A percentile compares a stretch with the other conserved stretches of the same genome.
Conservation (phyloP, 495 filamentous ascomycete genomes). For the Aspergillus kassunensis region DNA sequence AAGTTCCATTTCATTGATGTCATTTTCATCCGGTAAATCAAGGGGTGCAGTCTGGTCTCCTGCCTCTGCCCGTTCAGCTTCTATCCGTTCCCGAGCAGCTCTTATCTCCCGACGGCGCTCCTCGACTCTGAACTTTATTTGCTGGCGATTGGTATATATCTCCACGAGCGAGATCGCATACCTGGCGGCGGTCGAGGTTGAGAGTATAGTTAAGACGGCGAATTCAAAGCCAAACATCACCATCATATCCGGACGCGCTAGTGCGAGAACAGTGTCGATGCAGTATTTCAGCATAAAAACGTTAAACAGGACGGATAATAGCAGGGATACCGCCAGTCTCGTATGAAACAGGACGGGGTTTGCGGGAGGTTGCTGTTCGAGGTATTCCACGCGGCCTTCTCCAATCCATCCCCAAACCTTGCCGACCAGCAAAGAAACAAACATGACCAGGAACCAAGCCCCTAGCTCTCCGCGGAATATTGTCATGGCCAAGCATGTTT, state of each 20-base stretch:
- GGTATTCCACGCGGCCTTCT: slow-evolving; percentile 85
- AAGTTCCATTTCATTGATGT: slow-evolving; percentile 87
- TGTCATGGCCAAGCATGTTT: slow-evolving; percentile 98
- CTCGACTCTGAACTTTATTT: slow-evolving; percentile 60
- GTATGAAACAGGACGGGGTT: slow-evolving; percentile 88
- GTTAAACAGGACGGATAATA: slow-evolving; percentile 73
- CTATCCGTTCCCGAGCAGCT: slow-evolving; percentile 54
- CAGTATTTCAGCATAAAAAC: slow-evolving; percentile 73
- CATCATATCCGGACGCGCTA: slow-evolving; percentile 96
- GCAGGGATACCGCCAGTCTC: slow-evolving; percentile 71
- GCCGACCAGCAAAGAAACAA: slow-evolving; percentile 81
- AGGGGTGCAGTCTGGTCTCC: slow-evolving; percentile 27
- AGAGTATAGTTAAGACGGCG: slow-evolving; percentile 75
- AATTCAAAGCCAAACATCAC: slow-evolving; percentile 99
- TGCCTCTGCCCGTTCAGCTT: slow-evolving; percentile 36
- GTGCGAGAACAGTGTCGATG: slow-evolving; percentile 73
- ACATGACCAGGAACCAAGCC: slow-evolving; percentile 92
- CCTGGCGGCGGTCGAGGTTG: slow-evolving; percentile 69
- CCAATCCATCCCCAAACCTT: slow-evolving; percentile 99
- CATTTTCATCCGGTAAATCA: slow-evolving; percentile 60
- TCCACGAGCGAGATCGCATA: slow-evolving; percentile 81
- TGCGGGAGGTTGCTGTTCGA: slow-evolving; percentile 91
- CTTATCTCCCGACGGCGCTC: slow-evolving; percentile 64
- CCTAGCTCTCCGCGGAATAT: slow-evolving; percentile 95
- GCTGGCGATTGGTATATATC: slow-evolving; percentile 65